These are phyloP conservation scores for Apodospora peruviana DNA, from an alignment of 495 filamentous ascomycete genomes.

Conservation along the genomic window DNA sequence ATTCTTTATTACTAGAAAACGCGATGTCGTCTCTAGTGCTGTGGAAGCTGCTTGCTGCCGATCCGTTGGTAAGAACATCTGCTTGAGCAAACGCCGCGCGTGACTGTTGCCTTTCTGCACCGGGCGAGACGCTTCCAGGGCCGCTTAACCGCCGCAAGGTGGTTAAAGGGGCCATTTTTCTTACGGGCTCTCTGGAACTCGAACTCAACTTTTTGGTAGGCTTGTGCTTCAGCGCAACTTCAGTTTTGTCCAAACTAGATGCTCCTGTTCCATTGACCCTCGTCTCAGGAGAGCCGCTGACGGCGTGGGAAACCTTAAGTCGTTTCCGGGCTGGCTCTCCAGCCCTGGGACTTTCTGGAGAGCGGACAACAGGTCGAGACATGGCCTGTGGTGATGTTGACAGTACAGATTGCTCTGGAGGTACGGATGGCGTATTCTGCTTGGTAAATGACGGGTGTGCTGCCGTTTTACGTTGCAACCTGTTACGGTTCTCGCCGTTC, in stretches of 20 bases:
- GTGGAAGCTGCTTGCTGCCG: too few relatives aligned
- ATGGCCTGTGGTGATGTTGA: background rate
- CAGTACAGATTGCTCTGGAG: background rate
- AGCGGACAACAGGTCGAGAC: slow-evolving; percentile 4
- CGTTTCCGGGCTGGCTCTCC: slow-evolving; percentile 15
- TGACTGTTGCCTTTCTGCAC: background rate
- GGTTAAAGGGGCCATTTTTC: slow-evolving; percentile 5
- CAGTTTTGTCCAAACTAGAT: background rate
- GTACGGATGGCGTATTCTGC: background rate
- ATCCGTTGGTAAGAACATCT: too few relatives aligned
- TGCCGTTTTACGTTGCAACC: background rate
- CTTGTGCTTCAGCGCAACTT: background rate
- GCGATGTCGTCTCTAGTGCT: too few relatives aligned
- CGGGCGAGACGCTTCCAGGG: background rate
- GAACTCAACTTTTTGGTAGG: background rate
- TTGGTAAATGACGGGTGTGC: background rate
- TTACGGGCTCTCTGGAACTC: background rate
- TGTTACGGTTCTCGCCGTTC: background rate
- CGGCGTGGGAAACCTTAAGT: slow-evolving; percentile 6
- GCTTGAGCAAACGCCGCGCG: background rate
- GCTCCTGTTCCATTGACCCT: background rate
- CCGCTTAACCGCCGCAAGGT: background rate
- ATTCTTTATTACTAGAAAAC: too few relatives aligned
- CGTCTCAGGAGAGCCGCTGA: background rate
- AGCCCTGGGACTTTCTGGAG: background rate